Conservation (phyloP, 257 asterid genomes). For the Coffea eugenioides region DNA sequence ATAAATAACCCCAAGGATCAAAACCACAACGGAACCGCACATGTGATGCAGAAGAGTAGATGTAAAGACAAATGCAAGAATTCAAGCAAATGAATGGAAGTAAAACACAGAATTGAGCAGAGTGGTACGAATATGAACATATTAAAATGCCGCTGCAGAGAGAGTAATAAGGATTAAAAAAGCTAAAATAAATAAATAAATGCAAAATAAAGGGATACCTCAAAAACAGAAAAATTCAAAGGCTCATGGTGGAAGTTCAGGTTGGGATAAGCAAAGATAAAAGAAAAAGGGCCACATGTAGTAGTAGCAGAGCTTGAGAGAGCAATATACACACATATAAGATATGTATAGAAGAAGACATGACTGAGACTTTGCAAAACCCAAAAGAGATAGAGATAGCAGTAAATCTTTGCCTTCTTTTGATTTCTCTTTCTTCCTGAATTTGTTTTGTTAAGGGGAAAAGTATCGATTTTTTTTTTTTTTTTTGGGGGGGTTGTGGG, state of each 20-base stretch:
- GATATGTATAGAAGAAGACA: conserved; percentile 19
- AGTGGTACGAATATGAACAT: background rate
- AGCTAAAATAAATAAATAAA: no score
- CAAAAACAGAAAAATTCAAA: conserved; percentile 19
- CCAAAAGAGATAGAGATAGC: conserved; percentile 14
- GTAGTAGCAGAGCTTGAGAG: conserved; percentile 20
- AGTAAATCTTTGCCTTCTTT: no score
- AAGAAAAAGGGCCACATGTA: conserved; percentile 25
- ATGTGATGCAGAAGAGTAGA: background rate
- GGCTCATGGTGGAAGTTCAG: conserved; percentile 24
- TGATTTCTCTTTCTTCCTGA: no score
- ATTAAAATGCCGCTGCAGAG: background rate
- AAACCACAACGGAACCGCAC: background rate
- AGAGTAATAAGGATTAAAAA: no score
- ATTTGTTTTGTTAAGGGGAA: no score
- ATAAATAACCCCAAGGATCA: background rate
- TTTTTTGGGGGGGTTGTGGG: no score
- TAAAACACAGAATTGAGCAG: background rate
- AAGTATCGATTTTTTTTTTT: no score
- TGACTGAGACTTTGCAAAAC: conserved; percentile 43
- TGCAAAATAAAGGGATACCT: conserved; percentile 8
- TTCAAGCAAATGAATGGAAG: background rate
- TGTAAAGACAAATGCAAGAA: background rate
- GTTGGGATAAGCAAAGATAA: conserved; percentile 22
- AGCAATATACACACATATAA: conserved; percentile 11